Percentiles rank a stretch among this genome's conserved stretches.
Conservation (phyloP, 257 asterid species). For the Cynanchum wilfordii region DNA sequence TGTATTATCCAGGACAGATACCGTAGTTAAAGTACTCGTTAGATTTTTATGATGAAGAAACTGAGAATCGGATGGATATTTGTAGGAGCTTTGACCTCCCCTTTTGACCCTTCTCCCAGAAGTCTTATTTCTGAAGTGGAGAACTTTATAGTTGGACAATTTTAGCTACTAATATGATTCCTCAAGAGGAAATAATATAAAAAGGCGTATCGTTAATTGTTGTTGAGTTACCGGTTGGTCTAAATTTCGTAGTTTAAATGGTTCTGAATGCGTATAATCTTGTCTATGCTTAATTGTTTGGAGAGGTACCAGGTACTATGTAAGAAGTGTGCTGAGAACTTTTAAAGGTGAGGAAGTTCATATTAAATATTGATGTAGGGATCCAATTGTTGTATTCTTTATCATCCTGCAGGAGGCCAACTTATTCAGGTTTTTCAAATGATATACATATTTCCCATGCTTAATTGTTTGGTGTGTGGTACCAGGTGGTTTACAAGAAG, state of each 20-base stretch:
- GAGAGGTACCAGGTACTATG: too few species aligned
- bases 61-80: neutral
- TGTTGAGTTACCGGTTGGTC: neutral
- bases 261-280: too few species aligned
- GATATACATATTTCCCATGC: slow-evolving; percentile 1
- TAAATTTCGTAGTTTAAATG: neutral
- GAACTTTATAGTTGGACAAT: neutral
- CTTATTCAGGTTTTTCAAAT: neutral
- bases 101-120: neutral
- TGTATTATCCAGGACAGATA: neutral
- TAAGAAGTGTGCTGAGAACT: too few species aligned
- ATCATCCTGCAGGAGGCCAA: slow-evolving; percentile 3
- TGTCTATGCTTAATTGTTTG: too few species aligned
- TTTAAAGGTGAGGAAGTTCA: neutral
- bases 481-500: slow-evolving; percentile 77
- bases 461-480: slow-evolving; percentile 13
- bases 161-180: neutral
- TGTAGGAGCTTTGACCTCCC: neutral
- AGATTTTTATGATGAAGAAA: neutral
- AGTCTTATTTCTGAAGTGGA: neutral
- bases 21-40: neutral
- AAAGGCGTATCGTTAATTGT: neutral
- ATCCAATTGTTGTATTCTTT: neutral
- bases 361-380: neutral
- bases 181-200: neutral